These are phyloP conservation scores for Neoboletus subvelutipes DNA, from an alignment of 768 basidiomycete species.

Conservation along the genomic window DNA sequence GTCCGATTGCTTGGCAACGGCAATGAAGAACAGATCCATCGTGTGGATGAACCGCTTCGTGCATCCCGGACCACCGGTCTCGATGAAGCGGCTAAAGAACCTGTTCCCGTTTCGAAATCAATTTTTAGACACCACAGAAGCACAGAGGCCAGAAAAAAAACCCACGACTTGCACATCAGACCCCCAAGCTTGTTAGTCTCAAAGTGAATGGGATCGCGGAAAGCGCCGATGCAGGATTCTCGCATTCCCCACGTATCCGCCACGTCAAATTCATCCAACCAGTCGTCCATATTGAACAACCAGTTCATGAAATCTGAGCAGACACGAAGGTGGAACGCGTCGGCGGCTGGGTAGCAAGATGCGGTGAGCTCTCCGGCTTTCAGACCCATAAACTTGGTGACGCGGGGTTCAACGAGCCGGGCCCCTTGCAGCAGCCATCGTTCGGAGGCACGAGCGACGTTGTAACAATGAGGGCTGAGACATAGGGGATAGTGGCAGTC, in stretches of 20 bases:
- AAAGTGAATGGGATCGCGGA: constrained; percentile 29
- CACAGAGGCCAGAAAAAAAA: neutral
- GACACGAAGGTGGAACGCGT: constrained; percentile 58
- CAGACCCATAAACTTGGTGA: constrained; percentile 49
- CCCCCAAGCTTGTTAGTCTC: constrained; percentile 30
- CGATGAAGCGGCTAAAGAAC: constrained; percentile 39
- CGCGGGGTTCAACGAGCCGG: constrained; percentile 31
- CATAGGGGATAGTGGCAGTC: constrained; percentile 39
- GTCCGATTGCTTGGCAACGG: constrained; percentile 43
- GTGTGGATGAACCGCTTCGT: constrained; percentile 41
- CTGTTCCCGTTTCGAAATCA: constrained; percentile 21
- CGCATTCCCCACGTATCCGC: constrained; percentile 32
- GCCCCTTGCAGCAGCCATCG: constrained; percentile 34
- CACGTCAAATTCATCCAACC: constrained; percentile 41
- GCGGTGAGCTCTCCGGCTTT: constrained; percentile 68
- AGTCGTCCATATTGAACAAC: constrained; percentile 43
- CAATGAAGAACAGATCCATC: constrained; percentile 42
- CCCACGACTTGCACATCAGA: constrained; percentile 36
- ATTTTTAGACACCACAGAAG: neutral
- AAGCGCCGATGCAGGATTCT: constrained; percentile 29
- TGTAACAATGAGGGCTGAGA: constrained; percentile 34
- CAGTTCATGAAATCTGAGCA: constrained; percentile 65
- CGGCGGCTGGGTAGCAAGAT: constrained; percentile 57
- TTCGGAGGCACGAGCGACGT: constrained; percentile 38
- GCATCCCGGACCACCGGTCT: constrained; percentile 40